Evolutionary conservation across 1,139 yeast genomes (phyloP), one percentile per base, ranked within the genome.

Genomic region (Pichia sp.): DNA sequence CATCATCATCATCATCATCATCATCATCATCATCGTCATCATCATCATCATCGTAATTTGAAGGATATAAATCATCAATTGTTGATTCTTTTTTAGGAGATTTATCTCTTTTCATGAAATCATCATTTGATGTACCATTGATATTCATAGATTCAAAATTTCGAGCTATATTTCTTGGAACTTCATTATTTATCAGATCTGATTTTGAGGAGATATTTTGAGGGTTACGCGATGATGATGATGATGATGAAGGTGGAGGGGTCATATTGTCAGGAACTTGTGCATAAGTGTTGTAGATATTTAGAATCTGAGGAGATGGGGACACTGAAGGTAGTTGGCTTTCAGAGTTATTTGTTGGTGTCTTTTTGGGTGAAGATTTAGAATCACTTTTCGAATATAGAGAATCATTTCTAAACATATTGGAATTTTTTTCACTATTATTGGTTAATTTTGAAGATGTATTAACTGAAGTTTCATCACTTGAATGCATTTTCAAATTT

Each of bases 251-350:
- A n/a, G n/a, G n/a, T n/a, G n/a, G n/a, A n/a, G n/a, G n/a, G n/a
- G n/a, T n/a, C n/a, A n/a, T n/a, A n/a, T n/a, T 32, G 16, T 47
- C 52, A 13, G 65, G 65, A 20, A 62, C 44, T 50, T 62, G 63
- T 5, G 66, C 59, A 47, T 64, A 64, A 39, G 58, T 59, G 40
- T 55, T 56, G 46, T 64, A 64, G 11, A 64, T 63, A 39, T 59
- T 63, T n/a, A 55, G 58, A 34, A 63, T 48, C 37, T 58, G 57
- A 12, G 63, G 64, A 8, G 64, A 58, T 5, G 58, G 50, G 1
- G 59, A 32, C 11, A 7, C 3, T 9, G 9, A 7, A 9, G 16
- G 16, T 15, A 11, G 16, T 16, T 9, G 11, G 9, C 7, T 32
- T 16, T 32, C 36, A 32, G 36, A 32, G 11, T 32, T 18, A 18